phyloP scores from a whole-genome alignment of 2,329 filamentous ascomycete species.

The Epichloe scottii region DNA sequence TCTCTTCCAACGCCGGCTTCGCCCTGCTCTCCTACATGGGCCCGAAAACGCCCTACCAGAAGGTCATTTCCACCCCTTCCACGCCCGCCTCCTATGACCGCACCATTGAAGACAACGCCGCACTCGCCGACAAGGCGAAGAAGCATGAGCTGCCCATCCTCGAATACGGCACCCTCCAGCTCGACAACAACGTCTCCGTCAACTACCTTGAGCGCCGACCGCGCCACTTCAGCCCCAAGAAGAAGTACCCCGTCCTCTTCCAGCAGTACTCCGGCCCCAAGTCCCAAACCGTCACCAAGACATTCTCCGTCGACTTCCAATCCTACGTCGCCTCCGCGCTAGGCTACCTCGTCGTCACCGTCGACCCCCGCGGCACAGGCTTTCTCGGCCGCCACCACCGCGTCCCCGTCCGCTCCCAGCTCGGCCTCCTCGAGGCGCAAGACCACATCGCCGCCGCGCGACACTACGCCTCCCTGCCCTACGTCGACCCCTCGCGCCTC shows the following conservation, averaged over 20 bases:
- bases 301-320: slow-evolving; percentile 78
- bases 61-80: slow-evolving; percentile 71
- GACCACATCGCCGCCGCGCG: slow-evolving; percentile 89
- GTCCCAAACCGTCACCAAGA: slow-evolving; percentile 77
- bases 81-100: slow-evolving; percentile 52
- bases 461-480: slow-evolving; percentile 66
- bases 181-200: slow-evolving; percentile 59
- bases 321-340: slow-evolving; percentile 74
- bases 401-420: slow-evolving; percentile 67
- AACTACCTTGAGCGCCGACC: slow-evolving; percentile 75
- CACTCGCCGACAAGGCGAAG: slow-evolving; percentile 54
- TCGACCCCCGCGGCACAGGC: slow-evolving; percentile 88
- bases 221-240: slow-evolving; percentile 71
- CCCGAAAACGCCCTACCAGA: slow-evolving; percentile 81
- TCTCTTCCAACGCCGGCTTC: slow-evolving; percentile 72
- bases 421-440: slow-evolving; percentile 72
- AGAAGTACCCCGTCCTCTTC: slow-evolving; percentile 89
- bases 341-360: slow-evolving; percentile 87
- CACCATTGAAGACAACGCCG: slow-evolving; percentile 65
- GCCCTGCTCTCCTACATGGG: slow-evolving; percentile 75
- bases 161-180: slow-evolving; percentile 71
- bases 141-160: slow-evolving; percentile 72
- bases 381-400: slow-evolving; percentile 77
- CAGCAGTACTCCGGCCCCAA: slow-evolving; percentile 88
- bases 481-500: slow-evolving; percentile 70